These are phyloP conservation scores for Penicillium angulare DNA, from an alignment of 495 filamentous ascomycete genomes.

Conservation along the genomic window DNA sequence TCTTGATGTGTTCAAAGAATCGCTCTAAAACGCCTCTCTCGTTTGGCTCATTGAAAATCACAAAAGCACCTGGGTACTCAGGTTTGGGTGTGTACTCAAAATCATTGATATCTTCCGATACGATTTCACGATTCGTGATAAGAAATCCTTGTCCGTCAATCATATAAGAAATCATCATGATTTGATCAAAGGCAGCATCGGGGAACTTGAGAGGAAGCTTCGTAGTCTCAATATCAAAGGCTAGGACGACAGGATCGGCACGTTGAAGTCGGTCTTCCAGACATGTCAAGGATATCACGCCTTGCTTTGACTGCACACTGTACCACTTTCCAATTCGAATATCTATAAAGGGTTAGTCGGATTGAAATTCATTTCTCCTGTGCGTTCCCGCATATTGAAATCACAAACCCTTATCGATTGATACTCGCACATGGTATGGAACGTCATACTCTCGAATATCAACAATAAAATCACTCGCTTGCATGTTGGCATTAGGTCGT, in stretches of 20 bases:
- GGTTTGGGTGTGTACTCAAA: conserved; percentile 98
- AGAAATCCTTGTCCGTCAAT: conserved; percentile 98
- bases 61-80: conserved; percentile 90
- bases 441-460: conserved; percentile 99
- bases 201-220: conserved; percentile 97
- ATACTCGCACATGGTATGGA: conserved; percentile 97
- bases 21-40: conserved; percentile 84
- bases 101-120: conserved; percentile 95
- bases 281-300: conserved; percentile 72
- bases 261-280: conserved; percentile 85
- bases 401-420: conserved; percentile 82
- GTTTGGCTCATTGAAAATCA: conserved; percentile 97
- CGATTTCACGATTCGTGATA: conserved; percentile 97
- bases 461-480: conserved; percentile 96
- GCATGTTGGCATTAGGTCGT: conserved; percentile 77
- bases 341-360: conserved; percentile 49
- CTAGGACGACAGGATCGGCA: conserved; percentile 94
- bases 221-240: conserved; percentile 97
- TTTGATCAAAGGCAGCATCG: conserved; percentile 91
- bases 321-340: conserved; percentile 98
- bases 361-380: too few species aligned
- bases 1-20: conserved; percentile 95
- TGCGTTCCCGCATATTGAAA: neutral
- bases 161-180: conserved; percentile 99
- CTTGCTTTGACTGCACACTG: conserved; percentile 90